These are phyloP conservation scores for Alternaria sp. DNA, from an alignment of 2,329 filamentous ascomycete species.

Conservation along the genomic window DNA sequence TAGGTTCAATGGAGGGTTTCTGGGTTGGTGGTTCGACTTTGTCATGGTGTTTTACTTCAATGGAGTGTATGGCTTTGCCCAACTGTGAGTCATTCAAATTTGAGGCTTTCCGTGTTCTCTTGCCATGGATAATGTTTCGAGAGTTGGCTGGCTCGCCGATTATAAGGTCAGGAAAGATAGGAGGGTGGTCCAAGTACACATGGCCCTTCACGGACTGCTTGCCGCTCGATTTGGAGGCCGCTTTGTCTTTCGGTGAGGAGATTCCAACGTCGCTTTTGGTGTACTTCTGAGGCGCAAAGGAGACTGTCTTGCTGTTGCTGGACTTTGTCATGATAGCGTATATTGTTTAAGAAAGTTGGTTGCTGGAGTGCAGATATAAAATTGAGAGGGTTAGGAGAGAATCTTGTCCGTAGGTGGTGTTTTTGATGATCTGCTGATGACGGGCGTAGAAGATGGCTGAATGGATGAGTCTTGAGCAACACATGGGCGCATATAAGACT, in stretches of 20 bases:
- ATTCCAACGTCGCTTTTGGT: not conserved
- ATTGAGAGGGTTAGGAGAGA: not conserved
- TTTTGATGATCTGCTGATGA: not conserved
- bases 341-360: not conserved
- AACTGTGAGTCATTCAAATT: not conserved
- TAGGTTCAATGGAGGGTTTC: not conserved
- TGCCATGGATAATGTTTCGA: constrained; percentile 5
- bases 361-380: not conserved
- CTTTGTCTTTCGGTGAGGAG: not conserved
- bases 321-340: constrained; percentile 3
- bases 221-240: not conserved
- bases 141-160: not conserved
- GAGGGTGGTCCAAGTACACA: not conserved
- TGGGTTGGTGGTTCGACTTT: not conserved
- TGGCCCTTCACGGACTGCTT: not conserved
- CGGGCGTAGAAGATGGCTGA: not conserved
- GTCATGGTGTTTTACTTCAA: not conserved
- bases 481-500: constrained; percentile 1
- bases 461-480: constrained; percentile 5
- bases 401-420: not conserved
- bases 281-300: not conserved
- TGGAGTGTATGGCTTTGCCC: not conserved
- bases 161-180: not conserved
- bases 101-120: not conserved
- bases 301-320: not conserved